These are phyloP conservation scores for Schizophyllum amplum DNA, from an alignment of 1,284 basidiomycete genomes.

Conservation along the genomic window DNA sequence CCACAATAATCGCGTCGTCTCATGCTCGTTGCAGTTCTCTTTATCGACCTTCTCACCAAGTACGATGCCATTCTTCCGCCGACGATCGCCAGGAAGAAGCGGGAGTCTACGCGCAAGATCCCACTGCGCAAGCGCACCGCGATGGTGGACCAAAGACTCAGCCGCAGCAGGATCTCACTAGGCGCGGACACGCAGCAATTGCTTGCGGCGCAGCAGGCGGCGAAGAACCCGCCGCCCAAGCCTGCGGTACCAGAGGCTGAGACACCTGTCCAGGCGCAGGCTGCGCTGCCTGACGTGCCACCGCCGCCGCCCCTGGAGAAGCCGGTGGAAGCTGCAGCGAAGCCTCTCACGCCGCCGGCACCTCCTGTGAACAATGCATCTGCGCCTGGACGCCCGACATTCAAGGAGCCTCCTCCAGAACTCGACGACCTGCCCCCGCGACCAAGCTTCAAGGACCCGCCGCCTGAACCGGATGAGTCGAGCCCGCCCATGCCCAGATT, in stretches of 20 bases:
- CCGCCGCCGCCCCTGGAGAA: constrained; percentile 6
- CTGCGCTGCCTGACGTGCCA: constrained; percentile 19
- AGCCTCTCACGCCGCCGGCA: constrained; percentile 4
- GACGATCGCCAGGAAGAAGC: constrained; percentile 76
- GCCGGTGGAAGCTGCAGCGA: not conserved
- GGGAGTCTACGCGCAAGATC: constrained; percentile 75
- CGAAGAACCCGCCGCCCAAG: constrained; percentile 40
- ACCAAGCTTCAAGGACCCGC: too few species aligned
- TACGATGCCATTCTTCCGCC: constrained; percentile 75
- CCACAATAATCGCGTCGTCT: too few species aligned
- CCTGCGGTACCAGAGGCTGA: too few species aligned
- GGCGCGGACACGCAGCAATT: constrained; percentile 73
- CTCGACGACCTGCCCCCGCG: too few species aligned
- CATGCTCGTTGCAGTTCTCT: constrained; percentile 41
- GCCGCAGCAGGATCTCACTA: constrained; percentile 63
- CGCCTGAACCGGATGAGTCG: constrained; percentile 22
- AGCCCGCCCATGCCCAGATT: constrained; percentile 32
- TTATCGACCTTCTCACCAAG: constrained; percentile 78
- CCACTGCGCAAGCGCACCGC: constrained; percentile 83
- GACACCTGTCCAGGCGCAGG: constrained; percentile 30
- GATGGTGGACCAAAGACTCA: constrained; percentile 83
- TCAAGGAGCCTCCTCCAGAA: constrained; percentile 28
- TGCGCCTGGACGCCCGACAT: constrained; percentile 11
- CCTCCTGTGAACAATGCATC: constrained; percentile 13
- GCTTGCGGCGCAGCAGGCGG: constrained; percentile 65